Conservation (phyloP, 164 flowering plant species). For the Echeveria elegans region DNA sequence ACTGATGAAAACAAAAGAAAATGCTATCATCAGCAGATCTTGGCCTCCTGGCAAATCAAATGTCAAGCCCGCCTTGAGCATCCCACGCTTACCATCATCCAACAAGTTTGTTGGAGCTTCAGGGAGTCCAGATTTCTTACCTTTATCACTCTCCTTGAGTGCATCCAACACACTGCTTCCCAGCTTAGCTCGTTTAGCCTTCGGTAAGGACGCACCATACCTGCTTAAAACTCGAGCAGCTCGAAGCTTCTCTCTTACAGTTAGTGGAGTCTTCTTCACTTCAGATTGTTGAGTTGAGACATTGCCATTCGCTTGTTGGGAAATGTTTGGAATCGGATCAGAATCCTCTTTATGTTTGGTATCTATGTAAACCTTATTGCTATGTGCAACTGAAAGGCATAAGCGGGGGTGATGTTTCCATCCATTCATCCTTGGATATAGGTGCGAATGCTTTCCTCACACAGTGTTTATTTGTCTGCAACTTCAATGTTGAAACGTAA, state of each 20-base stretch:
- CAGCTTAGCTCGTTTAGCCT: slow-evolving; percentile 30
- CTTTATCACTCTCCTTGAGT: slow-evolving; percentile 61
- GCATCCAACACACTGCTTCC: slow-evolving; percentile 70
- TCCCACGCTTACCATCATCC: slow-evolving; percentile 82
- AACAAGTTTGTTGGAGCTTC: slow-evolving; percentile 82
- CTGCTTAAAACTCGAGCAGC: slow-evolving; percentile 83
- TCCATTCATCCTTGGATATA: slow-evolving; percentile 15
- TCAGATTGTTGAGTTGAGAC: slow-evolving; percentile 15
- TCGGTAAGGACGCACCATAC: slow-evolving; percentile 44
- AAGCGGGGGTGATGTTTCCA: slow-evolving; percentile 16
- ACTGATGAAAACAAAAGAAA: slow-evolving; percentile 69
- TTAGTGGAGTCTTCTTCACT: slow-evolving; percentile 44
- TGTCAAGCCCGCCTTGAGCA: slow-evolving; percentile 69
- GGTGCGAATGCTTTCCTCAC: slow-evolving; percentile 17
- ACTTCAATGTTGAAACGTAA: slow-evolving; percentile 14
- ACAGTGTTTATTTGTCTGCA: slow-evolving; percentile 25
- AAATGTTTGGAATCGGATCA: not conserved
- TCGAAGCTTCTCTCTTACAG: slow-evolving; percentile 79
- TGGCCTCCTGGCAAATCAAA: slow-evolving; percentile 73
- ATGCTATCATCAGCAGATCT: slow-evolving; percentile 52
- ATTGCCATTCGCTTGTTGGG: slow-evolving; percentile 21
- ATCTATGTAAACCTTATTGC: slow-evolving; percentile 23
- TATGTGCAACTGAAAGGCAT: slow-evolving; percentile 25
- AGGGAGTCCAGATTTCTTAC: slow-evolving; percentile 76
- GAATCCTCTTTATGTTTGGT: not conserved